phyloP scores from a whole-genome alignment of 345 rosid species.

The Salix koriyanagi region DNA sequence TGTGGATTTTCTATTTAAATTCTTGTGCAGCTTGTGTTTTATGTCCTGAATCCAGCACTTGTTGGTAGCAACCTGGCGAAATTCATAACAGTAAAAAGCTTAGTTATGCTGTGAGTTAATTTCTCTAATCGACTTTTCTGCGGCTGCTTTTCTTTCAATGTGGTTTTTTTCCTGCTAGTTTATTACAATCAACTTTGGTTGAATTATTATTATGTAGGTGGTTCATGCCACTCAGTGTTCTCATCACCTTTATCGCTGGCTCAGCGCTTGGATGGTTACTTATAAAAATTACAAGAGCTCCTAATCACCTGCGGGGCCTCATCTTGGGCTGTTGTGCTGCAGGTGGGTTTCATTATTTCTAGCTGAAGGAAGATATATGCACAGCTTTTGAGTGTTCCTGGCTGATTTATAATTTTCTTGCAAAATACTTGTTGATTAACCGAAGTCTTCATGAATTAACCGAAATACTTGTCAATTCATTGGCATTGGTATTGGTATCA shows the following conservation, averaged over 20 bases:
- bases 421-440: neutral
- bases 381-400: neutral
- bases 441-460: neutral
- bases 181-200: neutral
- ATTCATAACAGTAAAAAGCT: conserved; percentile 29
- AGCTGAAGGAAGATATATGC: neutral
- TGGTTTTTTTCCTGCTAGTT: neutral
- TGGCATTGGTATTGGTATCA: neutral
- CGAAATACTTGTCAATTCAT: neutral
- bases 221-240: conserved; percentile 57
- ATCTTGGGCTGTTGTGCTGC: conserved; percentile 51
- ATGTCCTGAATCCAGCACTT: conserved; percentile 41
- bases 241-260: conserved; percentile 37
- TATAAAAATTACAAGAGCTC: conserved; percentile 34
- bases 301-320: conserved; percentile 39
- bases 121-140: neutral
- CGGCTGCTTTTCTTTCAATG: neutral
- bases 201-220: conserved; percentile 25
- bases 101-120: conserved; percentile 30
- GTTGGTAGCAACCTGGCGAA: conserved; percentile 34
- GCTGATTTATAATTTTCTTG: neutral
- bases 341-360: conserved; percentile 17
- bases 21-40: conserved; percentile 30
- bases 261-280: conserved; percentile 49
- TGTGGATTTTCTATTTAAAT: neutral